A percentile compares a stretch with the other conserved stretches of the same genome.
phyloP scores from a whole-genome alignment of 352 stramenopile genomes.

The Phytopythium litorale region DNA sequence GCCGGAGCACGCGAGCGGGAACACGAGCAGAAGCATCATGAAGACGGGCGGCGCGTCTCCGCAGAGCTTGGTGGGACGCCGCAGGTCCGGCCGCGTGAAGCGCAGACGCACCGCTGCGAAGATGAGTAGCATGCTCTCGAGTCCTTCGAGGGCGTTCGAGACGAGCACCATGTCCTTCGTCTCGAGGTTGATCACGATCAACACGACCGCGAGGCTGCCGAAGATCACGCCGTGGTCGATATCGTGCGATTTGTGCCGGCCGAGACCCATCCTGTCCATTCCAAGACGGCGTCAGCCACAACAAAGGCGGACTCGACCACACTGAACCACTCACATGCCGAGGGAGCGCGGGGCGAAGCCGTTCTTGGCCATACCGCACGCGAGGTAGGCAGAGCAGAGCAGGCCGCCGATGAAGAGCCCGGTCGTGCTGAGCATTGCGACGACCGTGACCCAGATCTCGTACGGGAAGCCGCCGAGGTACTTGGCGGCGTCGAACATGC shows the following conservation, averaged over 20 bases:
- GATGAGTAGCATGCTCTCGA: conserved; percentile 42
- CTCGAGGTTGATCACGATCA: conserved; percentile 52
- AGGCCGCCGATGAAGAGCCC: conserved; percentile 45
- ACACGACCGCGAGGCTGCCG: conserved; percentile 51
- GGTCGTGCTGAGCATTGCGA: conserved; percentile 31
- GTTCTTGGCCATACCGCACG: conserved; percentile 49
- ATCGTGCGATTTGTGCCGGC: conserved; percentile 17
- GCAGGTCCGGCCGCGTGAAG: conserved; percentile 26
- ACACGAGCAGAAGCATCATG: conserved; percentile 27
- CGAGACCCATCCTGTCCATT: conserved; percentile 18
- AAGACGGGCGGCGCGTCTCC: conserved; percentile 23
- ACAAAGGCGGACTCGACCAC: background rate
- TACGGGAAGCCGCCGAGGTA: conserved; percentile 30
- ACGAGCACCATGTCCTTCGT: conserved; percentile 50
- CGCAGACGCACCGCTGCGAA: conserved; percentile 34
- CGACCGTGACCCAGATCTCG: conserved; percentile 23
- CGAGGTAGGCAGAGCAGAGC: conserved; percentile 46
- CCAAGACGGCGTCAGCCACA: background rate
- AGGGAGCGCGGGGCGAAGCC: conserved; percentile 42
- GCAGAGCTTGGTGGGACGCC: conserved; percentile 42
- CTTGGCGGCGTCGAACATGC: conserved; percentile 28
- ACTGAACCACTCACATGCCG: conserved; percentile 22
- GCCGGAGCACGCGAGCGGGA: conserved; percentile 27
- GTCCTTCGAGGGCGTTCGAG: conserved; percentile 39
- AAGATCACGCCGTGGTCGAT: conserved; percentile 45